Evolutionary conservation across 306 rosid genomes (phyloP), one percentile per base, ranked within the genome.

Genomic region (Vicia sativa): DNA sequence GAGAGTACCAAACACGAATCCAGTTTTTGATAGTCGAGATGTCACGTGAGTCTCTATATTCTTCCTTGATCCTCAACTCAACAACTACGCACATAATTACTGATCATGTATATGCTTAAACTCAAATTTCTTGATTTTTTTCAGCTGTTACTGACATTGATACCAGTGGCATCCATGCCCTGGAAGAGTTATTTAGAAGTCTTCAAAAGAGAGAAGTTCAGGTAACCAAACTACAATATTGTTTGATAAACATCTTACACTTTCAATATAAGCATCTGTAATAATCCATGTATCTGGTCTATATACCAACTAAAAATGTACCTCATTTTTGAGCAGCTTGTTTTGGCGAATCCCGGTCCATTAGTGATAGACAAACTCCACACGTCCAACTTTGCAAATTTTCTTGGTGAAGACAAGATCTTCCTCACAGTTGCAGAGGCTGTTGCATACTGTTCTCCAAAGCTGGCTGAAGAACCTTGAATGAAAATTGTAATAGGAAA

Each of bases 371-470:
- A 83, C 83, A 92, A 92, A 77, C 91, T 92, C 66, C 90, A 83
- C 62, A 75, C 89, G 28, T 86, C 98, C 34, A 68, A 77, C 38
- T 63, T 92, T 49, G 81, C 88, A 28, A 64, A 52, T 59, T 38
- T 86, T 79, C 88, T 92, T 1, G 98, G 98, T 1, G 91, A 87
- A 59, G 87, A 87, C 96, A 79, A 76, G 65, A 90, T 92, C 82
- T 92, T 81, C 74, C 96, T 92, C 68, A 90, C 96, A 10, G 98
- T 92, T 49, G 96, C 93, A 6, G 96, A 92, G 18, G 98, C 98
- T 13, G 89, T 90, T 56, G 76, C 90, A 9, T 72, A 82, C 83
- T 90, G 90, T 74, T 81, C 96, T 35, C 81, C 87, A 1, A 86
- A 85, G 77, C 61, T 83, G 28, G 83, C 77, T 21, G 89, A 81